Evolutionary conservation across 345 rosid genomes (phyloP), one percentile per base, ranked within the genome.

Genomic region (Theobroma cacao): DNA sequence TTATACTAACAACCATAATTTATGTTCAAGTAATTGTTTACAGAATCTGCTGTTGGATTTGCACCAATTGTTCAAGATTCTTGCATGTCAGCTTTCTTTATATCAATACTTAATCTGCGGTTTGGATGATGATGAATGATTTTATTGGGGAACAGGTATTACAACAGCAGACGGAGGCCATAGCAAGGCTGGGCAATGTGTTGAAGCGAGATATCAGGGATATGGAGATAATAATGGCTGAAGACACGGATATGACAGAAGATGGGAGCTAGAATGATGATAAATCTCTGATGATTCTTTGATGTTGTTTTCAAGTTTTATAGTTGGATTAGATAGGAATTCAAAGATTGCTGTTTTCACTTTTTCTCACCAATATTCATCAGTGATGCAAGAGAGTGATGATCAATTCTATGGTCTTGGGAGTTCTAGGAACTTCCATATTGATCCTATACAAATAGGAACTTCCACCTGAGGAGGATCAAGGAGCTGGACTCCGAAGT

Each of bases 101-200:
- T 30, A 50, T 30, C 9, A n/a, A 9, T 47, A 45, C n/a, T 30
- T 47, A 9, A 28, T 50, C 20, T 62, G 60, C 66, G 31, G 55
- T 53, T 53, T 22, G 31, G 31, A 33, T n/a, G 8, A 8, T 52
- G 59, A 24, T 66, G 56, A 56, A 71, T 48, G 41, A 13, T n/a
- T 12, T 22, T 68, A 18, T 5, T 0, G 26, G 61, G 63, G 8
- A 55, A 60, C 80, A 88, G 94, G 99, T 94, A 59, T 81, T 96
- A 79, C 99, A 96, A 68, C 97, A 90, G 67, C 97, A 94, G 86
- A 94, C 98, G 1, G 94, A 90, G 81, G 98, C 99, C 59, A 87
- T 94, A 30, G 95, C 94, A 53, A 90, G 93, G 80, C 91, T 96
- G 43, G 95, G 92, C 50, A 90, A 79, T 17, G 93, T 93, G 59